Evolutionary conservation across 352 stramenopile species (phyloP).

Genomic region (Phytophthora rubi): DNA sequence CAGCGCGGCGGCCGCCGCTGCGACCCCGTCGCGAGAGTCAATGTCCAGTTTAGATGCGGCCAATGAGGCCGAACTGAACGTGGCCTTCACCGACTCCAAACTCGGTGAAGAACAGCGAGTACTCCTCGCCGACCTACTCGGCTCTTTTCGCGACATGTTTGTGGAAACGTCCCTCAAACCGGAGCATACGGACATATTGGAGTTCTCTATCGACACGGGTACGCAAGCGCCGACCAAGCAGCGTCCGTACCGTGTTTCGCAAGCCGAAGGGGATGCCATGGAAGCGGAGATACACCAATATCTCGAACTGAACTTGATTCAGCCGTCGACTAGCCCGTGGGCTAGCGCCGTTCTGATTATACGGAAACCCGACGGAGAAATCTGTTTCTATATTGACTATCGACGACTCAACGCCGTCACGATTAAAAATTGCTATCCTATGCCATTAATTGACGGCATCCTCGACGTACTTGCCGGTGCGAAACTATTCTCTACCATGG

Average conservation of each 20-base stretch:
- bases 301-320: neutral
- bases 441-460: constrained; percentile 22
- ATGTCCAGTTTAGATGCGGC: too few relatives aligned
- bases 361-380: neutral
- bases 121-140: neutral
- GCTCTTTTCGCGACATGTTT: neutral
- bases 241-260: constrained; percentile 9
- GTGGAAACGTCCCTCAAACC: neutral
- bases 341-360: constrained; percentile 1
- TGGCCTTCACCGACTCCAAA: neutral
- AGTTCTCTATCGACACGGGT: constrained; percentile 17
- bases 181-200: neutral
- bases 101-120: neutral
- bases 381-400: constrained; percentile 19
- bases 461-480: constrained; percentile 1
- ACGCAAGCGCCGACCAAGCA: constrained; percentile 5
- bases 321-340: neutral
- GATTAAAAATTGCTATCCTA: constrained; percentile 9
- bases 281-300: constrained; percentile 13
- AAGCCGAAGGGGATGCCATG: constrained; percentile 12
- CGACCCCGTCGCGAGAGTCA: too few relatives aligned
- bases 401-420: constrained; percentile 8
- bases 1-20: too few relatives aligned
- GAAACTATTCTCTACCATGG: constrained; percentile 11
- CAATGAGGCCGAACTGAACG: neutral